Evolutionary conservation across 371 early-diverging fungal species (phyloP).

Genomic region (Umbelopsis sp.): DNA sequence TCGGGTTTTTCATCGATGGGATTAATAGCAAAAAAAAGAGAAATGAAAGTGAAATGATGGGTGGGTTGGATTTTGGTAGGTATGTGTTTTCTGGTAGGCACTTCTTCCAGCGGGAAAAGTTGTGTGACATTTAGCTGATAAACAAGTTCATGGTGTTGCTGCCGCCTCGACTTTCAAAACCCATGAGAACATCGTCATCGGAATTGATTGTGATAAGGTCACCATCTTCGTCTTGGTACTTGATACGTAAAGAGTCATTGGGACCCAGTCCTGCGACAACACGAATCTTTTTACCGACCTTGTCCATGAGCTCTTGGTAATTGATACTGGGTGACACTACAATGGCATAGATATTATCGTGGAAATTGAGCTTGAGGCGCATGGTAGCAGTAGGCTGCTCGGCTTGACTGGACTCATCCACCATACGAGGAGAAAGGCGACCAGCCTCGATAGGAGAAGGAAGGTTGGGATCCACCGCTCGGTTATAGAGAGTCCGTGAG

Average conservation of each 20-base stretch:
- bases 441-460: constrained; percentile 71
- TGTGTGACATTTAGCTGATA: constrained; percentile 28
- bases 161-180: constrained; percentile 75
- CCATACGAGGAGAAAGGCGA: constrained; percentile 73
- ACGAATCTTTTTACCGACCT: constrained; percentile 87
- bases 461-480: constrained; percentile 60
- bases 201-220: constrained; percentile 85
- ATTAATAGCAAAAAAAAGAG: constrained; percentile 19
- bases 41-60: background rate
- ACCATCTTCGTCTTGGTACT: constrained; percentile 92
- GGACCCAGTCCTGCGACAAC: constrained; percentile 67
- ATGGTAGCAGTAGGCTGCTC: constrained; percentile 34
- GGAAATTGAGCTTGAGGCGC: constrained; percentile 87
- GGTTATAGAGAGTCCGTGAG: constrained; percentile 31
- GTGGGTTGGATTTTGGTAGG: too few species aligned
- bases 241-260: constrained; percentile 65
- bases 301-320: constrained; percentile 76
- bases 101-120: too few species aligned
- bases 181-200: constrained; percentile 92
- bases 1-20: constrained; percentile 13
- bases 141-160: constrained; percentile 46
- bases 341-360: constrained; percentile 85
- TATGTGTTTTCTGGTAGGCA: too few species aligned
- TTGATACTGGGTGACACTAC: constrained; percentile 74
- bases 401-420: constrained; percentile 23